A percentile compares a stretch with the other conserved stretches of the same genome.
Evolutionary conservation across 306 rosid species (phyloP).

Genomic region (Arachis stenosperma): DNA sequence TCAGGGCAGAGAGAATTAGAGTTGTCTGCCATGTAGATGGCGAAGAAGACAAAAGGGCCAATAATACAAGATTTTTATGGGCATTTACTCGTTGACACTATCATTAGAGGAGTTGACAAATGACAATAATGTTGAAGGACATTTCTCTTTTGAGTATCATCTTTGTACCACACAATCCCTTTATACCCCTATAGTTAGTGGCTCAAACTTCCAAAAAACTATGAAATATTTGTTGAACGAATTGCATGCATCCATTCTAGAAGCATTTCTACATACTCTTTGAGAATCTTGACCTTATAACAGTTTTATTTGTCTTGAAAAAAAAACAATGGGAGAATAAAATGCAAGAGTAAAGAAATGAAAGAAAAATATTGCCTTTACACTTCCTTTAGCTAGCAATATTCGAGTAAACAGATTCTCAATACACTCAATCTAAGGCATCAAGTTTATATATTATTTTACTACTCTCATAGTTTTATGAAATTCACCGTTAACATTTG

Average conservation of each 20-base stretch:
- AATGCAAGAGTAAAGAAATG: neutral
- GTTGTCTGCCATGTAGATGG: constrained; percentile 35
- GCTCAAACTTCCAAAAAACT: constrained; percentile 29
- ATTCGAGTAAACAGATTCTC: neutral
- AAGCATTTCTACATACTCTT: neutral
- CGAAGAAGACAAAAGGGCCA: constrained; percentile 28
- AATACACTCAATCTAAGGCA: neutral
- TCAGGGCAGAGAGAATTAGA: constrained; percentile 1
- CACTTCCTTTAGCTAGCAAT: neutral
- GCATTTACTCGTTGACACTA: constrained; percentile 26
- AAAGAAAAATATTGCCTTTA: neutral
- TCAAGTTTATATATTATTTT: too few species aligned
- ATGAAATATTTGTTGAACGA: constrained; percentile 36
- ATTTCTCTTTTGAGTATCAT: constrained; percentile 24
- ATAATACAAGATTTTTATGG: constrained; percentile 30
- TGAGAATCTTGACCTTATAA: constrained; percentile 29
- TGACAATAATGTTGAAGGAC: constrained; percentile 6
- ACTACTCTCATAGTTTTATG: too few species aligned
- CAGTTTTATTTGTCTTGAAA: constrained; percentile 2
- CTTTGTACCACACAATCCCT: constrained; percentile 9
- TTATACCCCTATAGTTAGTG: constrained; percentile 12
- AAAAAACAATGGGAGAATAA: neutral
- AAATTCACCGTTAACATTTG: too few species aligned
- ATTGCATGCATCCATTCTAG: constrained; percentile 25
- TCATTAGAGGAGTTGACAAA: constrained; percentile 41